These are phyloP conservation scores for Cryphonectria parasitica DNA, from an alignment of 2,329 filamentous ascomycete genomes.

Conservation along the genomic window DNA sequence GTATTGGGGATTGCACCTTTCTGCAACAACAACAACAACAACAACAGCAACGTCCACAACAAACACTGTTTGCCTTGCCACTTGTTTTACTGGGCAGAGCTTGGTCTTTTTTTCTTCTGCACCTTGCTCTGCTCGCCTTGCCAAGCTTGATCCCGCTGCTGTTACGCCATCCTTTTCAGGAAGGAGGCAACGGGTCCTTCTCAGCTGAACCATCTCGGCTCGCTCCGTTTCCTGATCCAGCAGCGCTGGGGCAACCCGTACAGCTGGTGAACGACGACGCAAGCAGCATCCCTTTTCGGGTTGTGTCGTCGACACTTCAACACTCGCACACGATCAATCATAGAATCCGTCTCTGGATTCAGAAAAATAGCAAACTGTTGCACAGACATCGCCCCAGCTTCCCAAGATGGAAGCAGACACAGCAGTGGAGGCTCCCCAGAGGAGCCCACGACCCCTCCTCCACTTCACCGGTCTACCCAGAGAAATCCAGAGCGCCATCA, in stretches of 20 bases:
- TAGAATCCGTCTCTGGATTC: not conserved
- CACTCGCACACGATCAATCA: not conserved
- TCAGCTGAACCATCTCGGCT: not conserved
- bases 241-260: not conserved
- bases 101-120: not conserved
- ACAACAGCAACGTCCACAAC: not conserved
- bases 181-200: not conserved
- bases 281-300: not conserved
- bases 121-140: not conserved
- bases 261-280: not conserved
- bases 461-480: conserved; percentile 49
- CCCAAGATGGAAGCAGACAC: conserved; percentile 24
- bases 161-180: not conserved
- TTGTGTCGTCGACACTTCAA: not conserved
- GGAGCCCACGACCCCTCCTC: conserved; percentile 36
- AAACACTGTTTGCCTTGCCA: not conserved
- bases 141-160: not conserved
- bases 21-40: not conserved
- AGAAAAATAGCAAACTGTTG: not conserved
- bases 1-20: not conserved
- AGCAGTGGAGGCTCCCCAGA: conserved; percentile 23
- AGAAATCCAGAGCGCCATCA: conserved; percentile 54
- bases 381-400: not conserved
- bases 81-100: not conserved
- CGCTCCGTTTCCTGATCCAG: not conserved